Base-by-base conservation (phyloP, 2,329 filamentous ascomycete genomes). In the Xylaria sp. region DNA sequence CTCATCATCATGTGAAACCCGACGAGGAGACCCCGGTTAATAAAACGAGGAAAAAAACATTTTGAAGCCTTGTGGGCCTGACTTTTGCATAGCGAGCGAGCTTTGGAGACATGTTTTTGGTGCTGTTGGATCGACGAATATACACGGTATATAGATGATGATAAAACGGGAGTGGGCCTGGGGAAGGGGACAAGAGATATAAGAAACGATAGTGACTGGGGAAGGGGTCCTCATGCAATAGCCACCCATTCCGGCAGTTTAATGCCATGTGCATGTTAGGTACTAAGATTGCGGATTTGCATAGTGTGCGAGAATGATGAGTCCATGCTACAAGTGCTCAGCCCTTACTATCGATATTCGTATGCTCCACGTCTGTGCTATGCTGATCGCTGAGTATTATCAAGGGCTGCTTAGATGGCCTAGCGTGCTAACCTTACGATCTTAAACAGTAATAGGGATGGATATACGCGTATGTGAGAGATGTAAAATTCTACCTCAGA, bases 1-100 rank as follows among this genome's bases (percentile, higher is more conserved):
- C 64, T 67, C 54, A 67, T 67, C 25, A 63, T 67, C 41, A 65
- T 65, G 47, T 67, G 43, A 65, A 48, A 10, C 29, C 5, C 15
- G 41, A 33, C 15, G 17, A 62, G 2, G 10, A 31, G 37, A 38
- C 13, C 11, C n/a, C n/a, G 13, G 15, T 3, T 37, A 15, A 52
- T 31, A 37, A 33, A 23, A 27, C 1, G 4, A 23, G 10, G n/a
- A n/a, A 15, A 25, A 15, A 17, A 52, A 38, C 17, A 29, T 2
- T 25, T 47, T 41, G 5, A 2, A n/a, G 27, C 21, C 27, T 41
- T 15, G 17, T 29, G 21, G 17, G 37, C 21, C 13, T 37, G 27
- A 6, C 48, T 52, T 43, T 52, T 60, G 40, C 33, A 53, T 56
- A 52, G 56, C 56, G 33, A 49, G 40, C 40, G 25, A 47, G 56